Base-by-base conservation (phyloP, 371 early-diverging fungal genomes). In the Pancytospora epiphaga region DNA sequence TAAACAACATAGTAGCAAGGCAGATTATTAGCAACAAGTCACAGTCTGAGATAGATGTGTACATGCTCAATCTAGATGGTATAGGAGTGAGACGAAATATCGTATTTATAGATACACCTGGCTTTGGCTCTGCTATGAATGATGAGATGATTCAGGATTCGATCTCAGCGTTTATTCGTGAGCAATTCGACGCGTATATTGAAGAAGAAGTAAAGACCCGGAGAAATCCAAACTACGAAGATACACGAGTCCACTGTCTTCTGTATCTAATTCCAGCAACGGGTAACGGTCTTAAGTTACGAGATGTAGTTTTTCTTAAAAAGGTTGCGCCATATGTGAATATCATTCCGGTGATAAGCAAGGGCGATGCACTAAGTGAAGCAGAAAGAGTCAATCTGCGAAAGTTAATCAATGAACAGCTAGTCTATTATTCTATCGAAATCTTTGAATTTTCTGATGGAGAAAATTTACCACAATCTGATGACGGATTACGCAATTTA, bases 121-220 rank as follows among this genome's bases (percentile, higher is more conserved):
- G 80, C 27, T 78, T 80, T 61, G 80, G 77, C 15, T 32, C 15
- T 25, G 43, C 32, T 6, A 18, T 68, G 27, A 34, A 73, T 49
- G 76, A 72, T 54, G 40, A 40, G 0, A 63, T 38, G 30, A 54
- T 73, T 22, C 75, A 80, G 22, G 58, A 67, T 3, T 69, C 52
- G 29, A 78, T 82, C 29, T 49, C 68, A 1, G 56, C 57, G 19
- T 80, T 67, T 65, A 77, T 82, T 15, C 67, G 64, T 57, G 54
- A 63, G 1, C 71, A 80, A 36, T 77, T 75, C 65, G 76, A 80
- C 64, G 54, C 40, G 30, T 78, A 64, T 70, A 68, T 82, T 40
- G 54, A 51, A 27, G 80, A 82, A 71, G 82, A 82, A 58, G 74
- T 71, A 0, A 82, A 80, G 66, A 76, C 80, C 30, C 58, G 76